A percentile compares a stretch with the other conserved stretches of the same genome.
Evolutionary conservation across 352 stramenopile genomes (phyloP).

Genomic region (Phytophthora sp.): DNA sequence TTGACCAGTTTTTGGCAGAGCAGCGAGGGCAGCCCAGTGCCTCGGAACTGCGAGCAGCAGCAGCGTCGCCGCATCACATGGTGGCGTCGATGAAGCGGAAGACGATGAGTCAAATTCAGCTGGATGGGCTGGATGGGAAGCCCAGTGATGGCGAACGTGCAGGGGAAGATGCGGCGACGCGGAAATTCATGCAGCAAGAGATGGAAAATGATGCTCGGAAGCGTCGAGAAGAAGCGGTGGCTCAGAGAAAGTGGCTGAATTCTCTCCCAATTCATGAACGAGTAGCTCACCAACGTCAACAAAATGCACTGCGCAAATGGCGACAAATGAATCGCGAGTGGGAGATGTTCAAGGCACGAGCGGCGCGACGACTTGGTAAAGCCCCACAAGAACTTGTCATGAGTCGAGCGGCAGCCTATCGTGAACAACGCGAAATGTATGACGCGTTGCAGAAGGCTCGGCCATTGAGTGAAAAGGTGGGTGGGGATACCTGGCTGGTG

Average conservation of each 20-base stretch:
- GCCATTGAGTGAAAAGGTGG: conserved; percentile 88
- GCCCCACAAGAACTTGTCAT: conserved; percentile 85
- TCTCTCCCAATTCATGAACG: conserved; percentile 77
- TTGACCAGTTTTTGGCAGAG: conserved; percentile 62
- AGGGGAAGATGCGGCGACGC: conserved; percentile 18
- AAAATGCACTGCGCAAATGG: conserved; percentile 77
- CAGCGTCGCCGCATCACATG: conserved; percentile 30
- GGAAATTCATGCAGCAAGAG: conserved; percentile 36
- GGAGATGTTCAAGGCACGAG: conserved; percentile 70
- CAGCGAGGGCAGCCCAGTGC: conserved; percentile 39
- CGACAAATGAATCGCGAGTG: conserved; percentile 71
- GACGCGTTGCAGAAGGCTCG: conserved; percentile 88
- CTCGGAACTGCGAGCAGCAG: conserved; percentile 34
- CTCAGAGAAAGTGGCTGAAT: conserved; percentile 70
- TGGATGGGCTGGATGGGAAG: conserved; percentile 16
- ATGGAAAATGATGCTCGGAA: conserved; percentile 46
- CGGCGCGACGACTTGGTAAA: conserved; percentile 67
- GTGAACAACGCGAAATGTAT: conserved; percentile 91
- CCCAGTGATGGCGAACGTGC: background rate
- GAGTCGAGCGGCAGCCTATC: conserved; percentile 79
- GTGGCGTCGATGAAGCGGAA: conserved; percentile 47
- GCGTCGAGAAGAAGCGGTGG: conserved; percentile 50
- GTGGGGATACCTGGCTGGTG: conserved; percentile 90
- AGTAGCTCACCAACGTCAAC: conserved; percentile 65
- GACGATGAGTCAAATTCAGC: conserved; percentile 36